These are phyloP conservation scores for Coemansia sp. DNA, from an alignment of 192 early-diverging fungal species.

Conservation along the genomic window DNA sequence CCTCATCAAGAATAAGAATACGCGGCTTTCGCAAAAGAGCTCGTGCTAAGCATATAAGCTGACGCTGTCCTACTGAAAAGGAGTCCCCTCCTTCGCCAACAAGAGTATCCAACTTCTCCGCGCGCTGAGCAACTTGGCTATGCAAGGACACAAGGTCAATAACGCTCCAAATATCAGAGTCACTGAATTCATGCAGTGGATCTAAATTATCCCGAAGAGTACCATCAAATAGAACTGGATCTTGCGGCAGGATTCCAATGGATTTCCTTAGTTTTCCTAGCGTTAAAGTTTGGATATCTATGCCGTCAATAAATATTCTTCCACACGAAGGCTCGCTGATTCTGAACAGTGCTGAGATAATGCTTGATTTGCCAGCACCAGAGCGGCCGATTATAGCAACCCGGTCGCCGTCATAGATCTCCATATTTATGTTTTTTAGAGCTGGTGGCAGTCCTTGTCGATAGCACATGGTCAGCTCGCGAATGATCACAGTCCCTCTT, in stretches of 20 bases:
- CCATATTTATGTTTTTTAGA: conserved; percentile 54
- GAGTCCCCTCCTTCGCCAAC: conserved; percentile 62
- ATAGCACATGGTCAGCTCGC: conserved; percentile 36
- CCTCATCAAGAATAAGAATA: conserved; percentile 83
- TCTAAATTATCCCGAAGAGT: conserved; percentile 74
- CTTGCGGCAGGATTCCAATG: conserved; percentile 72
- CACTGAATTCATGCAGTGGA: conserved; percentile 58
- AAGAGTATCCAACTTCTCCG: conserved; percentile 46
- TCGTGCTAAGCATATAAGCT: conserved; percentile 63
- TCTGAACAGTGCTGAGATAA: conserved; percentile 70
- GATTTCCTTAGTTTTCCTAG: conserved; percentile 61
- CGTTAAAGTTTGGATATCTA: conserved; percentile 59
- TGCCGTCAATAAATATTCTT: conserved; percentile 66
- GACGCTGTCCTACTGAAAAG: conserved; percentile 78
- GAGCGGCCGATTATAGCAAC: conserved; percentile 86
- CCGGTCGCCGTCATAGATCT: conserved; percentile 66
- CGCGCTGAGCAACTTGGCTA: conserved; percentile 16
- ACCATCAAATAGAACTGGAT: conserved; percentile 73
- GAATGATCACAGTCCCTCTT: conserved; percentile 40
- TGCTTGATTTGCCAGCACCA: conserved; percentile 73
- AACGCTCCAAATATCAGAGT: conserved; percentile 70
- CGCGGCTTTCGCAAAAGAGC: conserved; percentile 67
- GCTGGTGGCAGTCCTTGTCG: conserved; percentile 35
- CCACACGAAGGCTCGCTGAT: conserved; percentile 63
- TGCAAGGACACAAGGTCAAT: conserved; percentile 55